Percentiles rank a stretch among this genome's conserved stretches.
phyloP scores from a whole-genome alignment of 2,329 filamentous ascomycete genomes.

The Teratosphaeria viscida region DNA sequence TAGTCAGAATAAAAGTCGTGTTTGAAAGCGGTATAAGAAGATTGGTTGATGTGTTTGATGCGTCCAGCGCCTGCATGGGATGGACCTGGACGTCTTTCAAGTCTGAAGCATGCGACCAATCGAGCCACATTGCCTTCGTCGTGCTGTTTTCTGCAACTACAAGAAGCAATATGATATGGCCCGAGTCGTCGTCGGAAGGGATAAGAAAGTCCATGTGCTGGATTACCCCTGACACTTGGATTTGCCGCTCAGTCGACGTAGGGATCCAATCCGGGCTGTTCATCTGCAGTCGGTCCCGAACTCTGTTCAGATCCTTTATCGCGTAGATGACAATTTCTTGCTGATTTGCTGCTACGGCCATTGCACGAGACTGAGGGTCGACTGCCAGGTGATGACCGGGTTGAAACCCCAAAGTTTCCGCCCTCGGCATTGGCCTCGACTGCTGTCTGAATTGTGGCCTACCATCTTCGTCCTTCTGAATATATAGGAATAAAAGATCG shows the following conservation, averaged over 20 bases:
- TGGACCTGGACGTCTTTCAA: constrained; percentile 13
- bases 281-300: constrained; percentile 42
- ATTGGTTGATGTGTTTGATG: constrained; percentile 19
- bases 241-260: constrained; percentile 43
- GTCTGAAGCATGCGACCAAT: constrained; percentile 20
- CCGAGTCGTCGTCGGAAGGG: constrained; percentile 50
- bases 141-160: constrained; percentile 36
- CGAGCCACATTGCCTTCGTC: constrained; percentile 29
- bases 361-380: constrained; percentile 57
- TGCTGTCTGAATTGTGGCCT: constrained; percentile 51
- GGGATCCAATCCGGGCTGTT: constrained; percentile 43
- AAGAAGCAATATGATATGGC: constrained; percentile 67
- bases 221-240: constrained; percentile 58
- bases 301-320: constrained; percentile 46
- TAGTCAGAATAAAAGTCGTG: constrained; percentile 32
- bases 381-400: constrained; percentile 60
- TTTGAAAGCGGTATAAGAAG: constrained; percentile 32
- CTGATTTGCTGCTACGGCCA: constrained; percentile 62
- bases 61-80: constrained; percentile 15
- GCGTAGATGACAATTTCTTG: constrained; percentile 62
- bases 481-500: constrained; percentile 67
- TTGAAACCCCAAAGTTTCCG: constrained; percentile 40
- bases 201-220: constrained; percentile 80
- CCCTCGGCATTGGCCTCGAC: constrained; percentile 49
- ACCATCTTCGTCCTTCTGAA: constrained; percentile 38